Conservation (phyloP, 352 stramenopile genomes). For the Phytophthora constricta region DNA sequence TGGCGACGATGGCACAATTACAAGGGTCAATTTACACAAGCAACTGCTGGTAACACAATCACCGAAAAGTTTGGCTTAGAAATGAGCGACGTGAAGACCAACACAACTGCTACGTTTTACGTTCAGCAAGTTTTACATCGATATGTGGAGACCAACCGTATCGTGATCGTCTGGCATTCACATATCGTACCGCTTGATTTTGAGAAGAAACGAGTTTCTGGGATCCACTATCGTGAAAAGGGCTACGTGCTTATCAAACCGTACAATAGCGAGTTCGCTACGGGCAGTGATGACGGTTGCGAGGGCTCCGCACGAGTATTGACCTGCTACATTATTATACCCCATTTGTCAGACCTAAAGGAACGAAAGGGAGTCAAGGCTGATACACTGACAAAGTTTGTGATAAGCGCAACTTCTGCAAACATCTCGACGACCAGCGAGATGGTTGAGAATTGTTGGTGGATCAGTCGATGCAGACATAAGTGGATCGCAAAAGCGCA, state of each 20-base stretch:
- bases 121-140: constrained; percentile 52
- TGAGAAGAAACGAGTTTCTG: constrained; percentile 36
- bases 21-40: constrained; percentile 9
- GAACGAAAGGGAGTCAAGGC: constrained; percentile 18
- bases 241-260: constrained; percentile 57
- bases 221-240: constrained; percentile 47
- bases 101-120: constrained; percentile 45
- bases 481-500: not conserved
- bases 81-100: constrained; percentile 42
- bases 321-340: constrained; percentile 47
- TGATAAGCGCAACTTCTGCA: constrained; percentile 25
- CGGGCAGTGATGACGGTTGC: constrained; percentile 18
- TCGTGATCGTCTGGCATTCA: constrained; percentile 57
- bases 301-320: constrained; percentile 41
- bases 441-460: constrained; percentile 45
- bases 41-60: constrained; percentile 44
- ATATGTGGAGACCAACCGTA: constrained; percentile 51
- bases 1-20: constrained; percentile 32
- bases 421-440: constrained; percentile 33
- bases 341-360: constrained; percentile 31
- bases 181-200: constrained; percentile 54
- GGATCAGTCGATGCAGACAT: constrained; percentile 10
- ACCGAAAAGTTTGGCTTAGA: constrained; percentile 55
- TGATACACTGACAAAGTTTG: constrained; percentile 38
- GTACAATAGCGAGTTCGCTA: constrained; percentile 10